Percentiles rank a stretch among this genome's conserved stretches.
Conservation (phyloP, 2,329 filamentous ascomycete species). For the Amesomyces nigricolor region DNA sequence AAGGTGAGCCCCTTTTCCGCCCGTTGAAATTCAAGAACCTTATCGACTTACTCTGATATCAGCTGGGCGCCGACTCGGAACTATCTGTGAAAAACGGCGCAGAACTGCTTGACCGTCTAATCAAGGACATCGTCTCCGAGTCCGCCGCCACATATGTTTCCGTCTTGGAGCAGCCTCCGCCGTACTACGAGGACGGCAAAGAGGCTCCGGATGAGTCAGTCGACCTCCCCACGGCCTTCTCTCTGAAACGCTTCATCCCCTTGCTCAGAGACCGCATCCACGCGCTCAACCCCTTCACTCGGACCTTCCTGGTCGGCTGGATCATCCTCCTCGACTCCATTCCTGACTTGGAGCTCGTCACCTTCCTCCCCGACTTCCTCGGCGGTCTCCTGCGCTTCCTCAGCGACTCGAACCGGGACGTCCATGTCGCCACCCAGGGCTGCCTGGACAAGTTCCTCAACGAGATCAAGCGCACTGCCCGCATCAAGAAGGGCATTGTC, state of each 20-base stretch:
- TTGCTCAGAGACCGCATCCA: slow-evolving; percentile 89
- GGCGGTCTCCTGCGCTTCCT: slow-evolving; percentile 86
- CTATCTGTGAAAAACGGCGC: slow-evolving; percentile 97
- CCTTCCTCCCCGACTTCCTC: slow-evolving; percentile 86
- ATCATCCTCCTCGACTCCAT: slow-evolving; percentile 93
- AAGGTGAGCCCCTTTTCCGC: slow-evolving; percentile 56
- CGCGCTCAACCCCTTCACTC: slow-evolving; percentile 89
- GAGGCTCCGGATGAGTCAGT: slow-evolving; percentile 39
- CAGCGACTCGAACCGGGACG: slow-evolving; percentile 84
- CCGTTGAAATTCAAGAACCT: slow-evolving; percentile 1
- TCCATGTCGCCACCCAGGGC: slow-evolving; percentile 87
- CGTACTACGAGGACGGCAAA: slow-evolving; percentile 41
- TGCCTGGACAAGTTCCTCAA: slow-evolving; percentile 84
- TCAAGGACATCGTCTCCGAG: slow-evolving; percentile 95
- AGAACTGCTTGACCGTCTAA: slow-evolving; percentile 85
- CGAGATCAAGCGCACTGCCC: slow-evolving; percentile 91
- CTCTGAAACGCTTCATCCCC: slow-evolving; percentile 83
- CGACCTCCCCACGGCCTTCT: slow-evolving; percentile 78
- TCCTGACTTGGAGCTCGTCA: slow-evolving; percentile 89
- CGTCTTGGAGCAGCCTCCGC: slow-evolving; percentile 60
- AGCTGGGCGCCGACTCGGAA: slow-evolving; percentile 94
- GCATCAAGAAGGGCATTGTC: slow-evolving; percentile 84
- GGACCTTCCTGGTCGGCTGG: slow-evolving; percentile 94
- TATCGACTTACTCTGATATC: slow-evolving; percentile 5
- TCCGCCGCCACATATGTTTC: slow-evolving; percentile 94